These are phyloP conservation scores for Cercospora sp. DNA, from an alignment of 2,329 filamentous ascomycete genomes.

Conservation along the genomic window DNA sequence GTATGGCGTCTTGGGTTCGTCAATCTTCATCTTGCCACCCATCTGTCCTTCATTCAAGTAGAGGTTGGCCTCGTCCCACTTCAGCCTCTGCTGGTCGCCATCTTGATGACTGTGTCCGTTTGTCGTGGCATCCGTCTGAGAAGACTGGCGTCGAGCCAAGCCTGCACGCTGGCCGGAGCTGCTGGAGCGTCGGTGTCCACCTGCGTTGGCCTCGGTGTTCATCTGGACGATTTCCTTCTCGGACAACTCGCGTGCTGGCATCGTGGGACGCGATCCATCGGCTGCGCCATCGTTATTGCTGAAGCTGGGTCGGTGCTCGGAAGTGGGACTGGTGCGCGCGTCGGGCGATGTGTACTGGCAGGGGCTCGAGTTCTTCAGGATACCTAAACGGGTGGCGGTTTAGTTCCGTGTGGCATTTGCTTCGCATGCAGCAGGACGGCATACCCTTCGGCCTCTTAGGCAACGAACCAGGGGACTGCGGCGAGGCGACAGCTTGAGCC, in stretches of 20 bases:
- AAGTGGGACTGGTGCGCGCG: constrained; percentile 50
- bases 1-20: constrained; percentile 97
- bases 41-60: constrained; percentile 97
- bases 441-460: constrained; percentile 50
- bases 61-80: constrained; percentile 98
- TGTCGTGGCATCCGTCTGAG: constrained; percentile 33
- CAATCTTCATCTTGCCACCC: constrained; percentile 96
- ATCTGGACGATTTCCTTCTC: constrained; percentile 89
- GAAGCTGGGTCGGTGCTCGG: constrained; percentile 34
- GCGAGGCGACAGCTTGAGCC: constrained; percentile 34
- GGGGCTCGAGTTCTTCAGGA: constrained; percentile 82
- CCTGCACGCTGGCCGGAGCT: constrained; percentile 64
- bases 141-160: constrained; percentile 72
- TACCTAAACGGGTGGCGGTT: constrained; percentile 59
- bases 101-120: constrained; percentile 52
- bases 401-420: constrained; percentile 6
- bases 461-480: constrained; percentile 34
- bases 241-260: constrained; percentile 55
- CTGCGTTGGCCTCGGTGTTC: constrained; percentile 93
- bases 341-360: constrained; percentile 59
- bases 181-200: constrained; percentile 79
- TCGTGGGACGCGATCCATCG: constrained; percentile 41
- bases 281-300: constrained; percentile 36
- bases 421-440: constrained; percentile 11
- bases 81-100: constrained; percentile 73